Evolutionary conservation across 176 grass and related monocot species (phyloP).

Genomic region (Puya raimondii): DNA sequence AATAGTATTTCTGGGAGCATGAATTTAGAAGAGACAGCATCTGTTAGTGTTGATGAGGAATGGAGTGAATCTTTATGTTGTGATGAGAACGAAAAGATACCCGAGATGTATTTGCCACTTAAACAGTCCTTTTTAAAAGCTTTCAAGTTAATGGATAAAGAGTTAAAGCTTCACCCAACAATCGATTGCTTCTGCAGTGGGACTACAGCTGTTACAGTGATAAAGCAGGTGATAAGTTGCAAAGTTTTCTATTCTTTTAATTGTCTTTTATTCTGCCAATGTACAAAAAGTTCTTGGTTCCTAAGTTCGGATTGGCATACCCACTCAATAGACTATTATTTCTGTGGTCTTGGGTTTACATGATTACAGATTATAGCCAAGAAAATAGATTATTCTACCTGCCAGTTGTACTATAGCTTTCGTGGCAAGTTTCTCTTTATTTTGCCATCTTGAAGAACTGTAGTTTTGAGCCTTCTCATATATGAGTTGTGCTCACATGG

Average conservation of each 20-base stretch:
- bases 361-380: too few species aligned
- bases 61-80: slow-evolving; percentile 44
- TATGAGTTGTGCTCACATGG: too few species aligned
- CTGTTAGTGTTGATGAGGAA: slow-evolving; percentile 58
- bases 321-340: not conserved
- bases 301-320: not conserved
- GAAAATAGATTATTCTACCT: too few species aligned
- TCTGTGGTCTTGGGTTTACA: not conserved
- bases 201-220: slow-evolving; percentile 78
- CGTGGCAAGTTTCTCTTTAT: too few species aligned
- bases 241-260: not conserved
- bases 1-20: slow-evolving; percentile 49
- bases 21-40: slow-evolving; percentile 67
- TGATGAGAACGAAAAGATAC: slow-evolving; percentile 50
- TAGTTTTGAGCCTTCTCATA: too few species aligned
- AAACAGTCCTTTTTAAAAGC: slow-evolving; percentile 87
- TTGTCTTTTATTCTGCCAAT: slow-evolving; percentile 2
- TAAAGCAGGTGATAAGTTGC: slow-evolving; percentile 65
- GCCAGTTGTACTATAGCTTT: too few species aligned
- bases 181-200: slow-evolving; percentile 99
- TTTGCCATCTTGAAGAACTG: too few species aligned
- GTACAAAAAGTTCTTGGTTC: slow-evolving; percentile 10
- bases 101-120: slow-evolving; percentile 80
- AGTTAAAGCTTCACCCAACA: slow-evolving; percentile 68
- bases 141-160: slow-evolving; percentile 95